These are phyloP conservation scores for Tuctoria greenei DNA, from an alignment of 176 grass and related monocot genomes.

Conservation along the genomic window DNA sequence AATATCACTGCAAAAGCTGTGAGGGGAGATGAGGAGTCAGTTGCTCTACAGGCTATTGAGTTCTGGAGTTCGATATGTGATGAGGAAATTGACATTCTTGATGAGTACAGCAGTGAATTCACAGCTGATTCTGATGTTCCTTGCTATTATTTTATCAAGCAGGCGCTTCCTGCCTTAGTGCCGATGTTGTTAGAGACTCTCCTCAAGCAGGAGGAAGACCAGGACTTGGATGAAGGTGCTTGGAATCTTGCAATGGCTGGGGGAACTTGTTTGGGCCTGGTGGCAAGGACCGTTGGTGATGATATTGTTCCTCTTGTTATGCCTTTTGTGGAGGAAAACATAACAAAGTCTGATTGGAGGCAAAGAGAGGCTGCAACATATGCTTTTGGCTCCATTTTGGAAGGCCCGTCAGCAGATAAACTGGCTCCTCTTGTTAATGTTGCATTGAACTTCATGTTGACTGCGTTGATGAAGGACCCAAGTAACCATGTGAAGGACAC, in stretches of 20 bases:
- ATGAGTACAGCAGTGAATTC: slow-evolving; percentile 76
- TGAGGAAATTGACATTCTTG: slow-evolving; percentile 88
- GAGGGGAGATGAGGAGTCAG: slow-evolving; percentile 81
- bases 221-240: slow-evolving; percentile 82
- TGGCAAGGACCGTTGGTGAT: slow-evolving; percentile 85
- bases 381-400: slow-evolving; percentile 89
- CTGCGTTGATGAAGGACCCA: slow-evolving; percentile 67
- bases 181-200: slow-evolving; percentile 82
- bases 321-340: slow-evolving; percentile 91
- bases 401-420: slow-evolving; percentile 82
- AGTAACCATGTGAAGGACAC: slow-evolving; percentile 92
- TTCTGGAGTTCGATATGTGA: slow-evolving; percentile 96
- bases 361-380: slow-evolving; percentile 79
- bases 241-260: slow-evolving; percentile 97
- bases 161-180: slow-evolving; percentile 75
- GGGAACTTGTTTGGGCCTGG: slow-evolving; percentile 87
- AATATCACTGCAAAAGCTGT: slow-evolving; percentile 83
- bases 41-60: slow-evolving; percentile 89
- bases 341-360: slow-evolving; percentile 80
- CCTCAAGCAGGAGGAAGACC: slow-evolving; percentile 88
- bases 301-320: slow-evolving; percentile 91
- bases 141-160: slow-evolving; percentile 84
- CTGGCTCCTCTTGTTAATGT: slow-evolving; percentile 73
- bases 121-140: slow-evolving; percentile 78
- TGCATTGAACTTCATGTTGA: slow-evolving; percentile 78